A percentile compares a stretch with the other conserved stretches of the same genome.
Conservation (phyloP, 73 alveolate species). For the Blepharisma stoltei region DNA sequence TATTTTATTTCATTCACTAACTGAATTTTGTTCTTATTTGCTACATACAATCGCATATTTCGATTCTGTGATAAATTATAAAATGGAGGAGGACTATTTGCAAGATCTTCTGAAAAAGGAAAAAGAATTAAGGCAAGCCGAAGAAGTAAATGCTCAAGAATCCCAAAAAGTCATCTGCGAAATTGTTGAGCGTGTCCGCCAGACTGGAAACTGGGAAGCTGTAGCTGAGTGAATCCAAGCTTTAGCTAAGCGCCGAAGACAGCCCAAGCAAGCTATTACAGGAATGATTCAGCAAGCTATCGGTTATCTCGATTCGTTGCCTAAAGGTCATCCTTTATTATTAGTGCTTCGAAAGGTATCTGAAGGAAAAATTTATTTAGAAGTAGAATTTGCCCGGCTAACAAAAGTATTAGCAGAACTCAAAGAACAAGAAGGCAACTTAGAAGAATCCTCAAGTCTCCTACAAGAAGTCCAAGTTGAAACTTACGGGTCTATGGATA, state of each 20-base stretch:
- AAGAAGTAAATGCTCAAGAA: conserved; percentile 32
- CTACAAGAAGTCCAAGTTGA: conserved; percentile 92
- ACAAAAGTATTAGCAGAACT: conserved; percentile 62
- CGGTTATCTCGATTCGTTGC: background rate
- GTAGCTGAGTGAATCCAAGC: conserved; percentile 23
- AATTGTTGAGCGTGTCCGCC: background rate
- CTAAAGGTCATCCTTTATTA: background rate
- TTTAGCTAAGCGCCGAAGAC: conserved; percentile 13
- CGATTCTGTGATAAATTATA: background rate
- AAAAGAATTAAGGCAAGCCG: conserved; percentile 38
- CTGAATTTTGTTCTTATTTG: too few relatives aligned
- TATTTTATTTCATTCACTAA: too few relatives aligned
- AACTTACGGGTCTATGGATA: conserved; percentile 92
- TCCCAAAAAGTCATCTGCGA: conserved; percentile 31
- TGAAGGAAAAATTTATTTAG: conserved; percentile 82
- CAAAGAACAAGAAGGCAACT: conserved; percentile 71
- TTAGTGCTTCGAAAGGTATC: conserved; percentile 56
- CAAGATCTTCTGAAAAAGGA: conserved; percentile 45
- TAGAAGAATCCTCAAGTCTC: conserved; percentile 82
- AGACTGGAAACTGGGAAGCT: conserved; percentile 24
- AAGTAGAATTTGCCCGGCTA: conserved; percentile 79
- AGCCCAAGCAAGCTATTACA: conserved; percentile 10
- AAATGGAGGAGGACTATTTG: conserved; percentile 31
- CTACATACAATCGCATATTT: too few relatives aligned
- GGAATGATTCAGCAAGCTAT: conserved; percentile 9